Conservation (phyloP, 2,329 filamentous ascomycete genomes). For the Colletotrichum tanaceti region DNA sequence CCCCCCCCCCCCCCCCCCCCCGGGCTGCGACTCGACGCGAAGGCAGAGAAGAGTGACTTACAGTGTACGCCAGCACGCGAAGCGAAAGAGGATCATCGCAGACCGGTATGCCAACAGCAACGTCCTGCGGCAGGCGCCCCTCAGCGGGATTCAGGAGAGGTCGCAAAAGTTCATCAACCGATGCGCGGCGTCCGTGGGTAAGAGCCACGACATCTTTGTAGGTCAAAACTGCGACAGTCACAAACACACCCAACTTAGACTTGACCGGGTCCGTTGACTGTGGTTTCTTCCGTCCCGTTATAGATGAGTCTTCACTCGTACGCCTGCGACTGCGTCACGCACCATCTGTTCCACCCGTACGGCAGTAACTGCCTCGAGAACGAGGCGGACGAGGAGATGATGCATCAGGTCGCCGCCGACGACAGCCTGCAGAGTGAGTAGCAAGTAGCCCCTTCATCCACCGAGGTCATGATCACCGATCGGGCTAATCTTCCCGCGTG, state of each 20-base stretch:
- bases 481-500: not conserved
- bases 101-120: constrained; percentile 78
- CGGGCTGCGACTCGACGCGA: no score
- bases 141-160: constrained; percentile 68
- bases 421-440: constrained; percentile 73
- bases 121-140: constrained; percentile 65
- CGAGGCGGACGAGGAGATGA: constrained; percentile 69
- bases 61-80: constrained; percentile 63
- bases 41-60: constrained; percentile 18
- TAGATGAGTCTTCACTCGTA: constrained; percentile 67
- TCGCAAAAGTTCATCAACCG: constrained; percentile 66
- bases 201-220: constrained; percentile 72
- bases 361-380: constrained; percentile 70
- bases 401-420: constrained; percentile 76
- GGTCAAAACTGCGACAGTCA: constrained; percentile 39
- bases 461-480: not conserved
- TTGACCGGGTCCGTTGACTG: not conserved
- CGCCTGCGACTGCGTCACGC: constrained; percentile 75
- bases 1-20: not conserved
- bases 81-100: constrained; percentile 71
- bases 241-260: constrained; percentile 26
- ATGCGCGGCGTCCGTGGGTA: constrained; percentile 58
- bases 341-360: constrained; percentile 76
- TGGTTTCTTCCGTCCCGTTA: not conserved
- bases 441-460: constrained; percentile 12